Base-by-base conservation (phyloP, 2,329 filamentous ascomycete species). In the Dothistroma septosporum region DNA sequence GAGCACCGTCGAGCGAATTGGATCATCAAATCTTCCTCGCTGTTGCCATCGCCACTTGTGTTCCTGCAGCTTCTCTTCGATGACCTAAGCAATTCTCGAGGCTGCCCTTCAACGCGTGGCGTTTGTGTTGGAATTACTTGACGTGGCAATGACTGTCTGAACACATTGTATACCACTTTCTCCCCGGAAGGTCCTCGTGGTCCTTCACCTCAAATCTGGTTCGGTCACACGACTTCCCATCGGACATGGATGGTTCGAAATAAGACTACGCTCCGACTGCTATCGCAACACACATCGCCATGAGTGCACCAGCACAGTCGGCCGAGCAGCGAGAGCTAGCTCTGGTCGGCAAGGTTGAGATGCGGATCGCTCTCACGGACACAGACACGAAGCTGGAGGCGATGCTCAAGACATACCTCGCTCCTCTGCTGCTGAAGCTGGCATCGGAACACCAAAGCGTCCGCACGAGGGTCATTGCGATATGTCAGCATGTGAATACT, bases 341-440 rank as follows among this genome's bases (percentile, higher is more conserved):
- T 66, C 84, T 97, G 63, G 85, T 96, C 56, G 89, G 90, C 70
- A 93, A 90, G 72, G 88, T 96, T 50, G 92, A 95, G 75, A 85
- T 94, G 72, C 85, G 87, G 65, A 94, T 97, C 70, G 88, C 85
- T 31, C 85, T 93, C 56, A 89, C 92, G 31, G 89, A 91, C 68
- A 87, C 91, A 55, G 93, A 97, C 73, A 82, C 85, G 64, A 95
- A 93, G 77, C 84, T 99, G 1, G 86, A 93, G 73, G 78, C 86
- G 24, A 80, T 94, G 16, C 81, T 99, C 19, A 86, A 89, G 70
- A 87, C 84, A 47, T 97, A 93, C 72, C 81, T 99, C 28, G 80
- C 89, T 3, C 89, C 93, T 0, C 78, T 97, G 11, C 83, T 99
- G 2, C 81, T 97, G 60, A 97, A 97, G 74, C 86, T 95, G 33